A percentile compares a stretch with the other conserved stretches of the same genome.
phyloP scores from a whole-genome alignment of 2,329 filamentous ascomycete species.

The Pseudogymnoascus sp. region DNA sequence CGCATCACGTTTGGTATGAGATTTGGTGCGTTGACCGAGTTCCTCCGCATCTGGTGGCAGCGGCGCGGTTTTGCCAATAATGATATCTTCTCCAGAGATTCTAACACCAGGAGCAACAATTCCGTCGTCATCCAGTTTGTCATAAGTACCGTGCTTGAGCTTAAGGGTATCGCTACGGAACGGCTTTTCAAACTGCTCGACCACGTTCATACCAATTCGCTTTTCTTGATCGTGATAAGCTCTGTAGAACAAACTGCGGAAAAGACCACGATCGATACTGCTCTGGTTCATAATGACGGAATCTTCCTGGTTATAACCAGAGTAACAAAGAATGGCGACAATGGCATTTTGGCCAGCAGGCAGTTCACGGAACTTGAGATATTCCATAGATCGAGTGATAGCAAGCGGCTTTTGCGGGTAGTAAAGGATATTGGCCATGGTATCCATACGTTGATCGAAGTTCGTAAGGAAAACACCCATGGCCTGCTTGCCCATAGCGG shows the following conservation, averaged over 20 bases:
- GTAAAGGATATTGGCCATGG: constrained; percentile 98
- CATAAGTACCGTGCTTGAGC: constrained; percentile 90
- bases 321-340: constrained; percentile 94
- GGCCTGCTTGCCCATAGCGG: constrained; percentile 99
- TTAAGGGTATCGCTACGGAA: constrained; percentile 80
- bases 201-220: constrained; percentile 83
- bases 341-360: constrained; percentile 97
- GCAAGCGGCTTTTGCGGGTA: constrained; percentile 97
- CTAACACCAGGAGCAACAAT: constrained; percentile 89
- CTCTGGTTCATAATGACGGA: constrained; percentile 99
- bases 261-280: constrained; percentile 93
- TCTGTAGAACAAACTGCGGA: constrained; percentile 96
- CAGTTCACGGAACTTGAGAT: constrained; percentile 93
- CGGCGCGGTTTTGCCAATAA: constrained; percentile 96
- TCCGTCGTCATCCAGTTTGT: constrained; percentile 95
- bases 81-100: constrained; percentile 96
- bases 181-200: constrained; percentile 94
- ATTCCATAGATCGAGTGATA: constrained; percentile 97
- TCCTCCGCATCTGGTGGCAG: constrained; percentile 90
- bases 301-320: constrained; percentile 99
- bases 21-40: constrained; percentile 80
- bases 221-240: constrained; percentile 97
- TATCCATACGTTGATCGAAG: constrained; percentile 95
- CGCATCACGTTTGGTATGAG: constrained; percentile 89
- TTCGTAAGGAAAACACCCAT: constrained; percentile 99